phyloP scores from a whole-genome alignment of 768 basidiomycete species.

The Lactarius sp. region DNA sequence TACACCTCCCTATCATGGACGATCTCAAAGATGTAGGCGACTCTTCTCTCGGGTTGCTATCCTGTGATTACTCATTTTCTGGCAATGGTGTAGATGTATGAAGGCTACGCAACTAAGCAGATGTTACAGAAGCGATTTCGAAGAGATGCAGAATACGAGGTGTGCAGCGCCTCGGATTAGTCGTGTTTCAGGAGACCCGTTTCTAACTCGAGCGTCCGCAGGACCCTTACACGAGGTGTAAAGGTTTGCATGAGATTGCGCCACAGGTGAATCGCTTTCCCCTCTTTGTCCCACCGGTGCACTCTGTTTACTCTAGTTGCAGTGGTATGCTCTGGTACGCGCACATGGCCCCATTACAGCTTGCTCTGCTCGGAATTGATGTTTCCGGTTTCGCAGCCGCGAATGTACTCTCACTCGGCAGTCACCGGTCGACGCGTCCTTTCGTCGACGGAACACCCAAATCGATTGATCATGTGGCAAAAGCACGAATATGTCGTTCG shows the following conservation, averaged over 20 bases:
- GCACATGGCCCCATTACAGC: not conserved
- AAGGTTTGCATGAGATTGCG: slow-evolving; percentile 26
- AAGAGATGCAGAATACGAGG: slow-evolving; percentile 54
- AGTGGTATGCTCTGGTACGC: slow-evolving; percentile 54
- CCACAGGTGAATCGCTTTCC: slow-evolving; percentile 23
- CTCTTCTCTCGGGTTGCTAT: not conserved
- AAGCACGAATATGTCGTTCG: slow-evolving; percentile 57
- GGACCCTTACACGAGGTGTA: slow-evolving; percentile 21
- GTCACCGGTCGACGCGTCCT: slow-evolving; percentile 50
- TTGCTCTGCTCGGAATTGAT: not conserved
- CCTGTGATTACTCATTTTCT: not conserved
- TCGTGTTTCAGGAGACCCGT: slow-evolving; percentile 23
- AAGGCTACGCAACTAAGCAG: slow-evolving; percentile 46
- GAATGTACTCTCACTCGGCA: slow-evolving; percentile 47
- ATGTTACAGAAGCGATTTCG: slow-evolving; percentile 52
- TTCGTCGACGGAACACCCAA: slow-evolving; percentile 53
- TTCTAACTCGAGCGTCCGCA: slow-evolving; percentile 36
- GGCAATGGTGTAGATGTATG: slow-evolving; percentile 38
- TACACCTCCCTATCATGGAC: slow-evolving; percentile 46
- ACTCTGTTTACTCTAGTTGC: slow-evolving; percentile 4
- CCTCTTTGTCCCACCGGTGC: not conserved
- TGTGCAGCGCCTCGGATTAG: slow-evolving; percentile 33
- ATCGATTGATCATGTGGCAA: slow-evolving; percentile 56
- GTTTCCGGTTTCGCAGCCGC: slow-evolving; percentile 39
- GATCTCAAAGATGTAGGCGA: slow-evolving; percentile 46